These are phyloP conservation scores for Ophiostoma angusticollis DNA, from an alignment of 2,329 filamentous ascomycete species.

Conservation along the genomic window DNA sequence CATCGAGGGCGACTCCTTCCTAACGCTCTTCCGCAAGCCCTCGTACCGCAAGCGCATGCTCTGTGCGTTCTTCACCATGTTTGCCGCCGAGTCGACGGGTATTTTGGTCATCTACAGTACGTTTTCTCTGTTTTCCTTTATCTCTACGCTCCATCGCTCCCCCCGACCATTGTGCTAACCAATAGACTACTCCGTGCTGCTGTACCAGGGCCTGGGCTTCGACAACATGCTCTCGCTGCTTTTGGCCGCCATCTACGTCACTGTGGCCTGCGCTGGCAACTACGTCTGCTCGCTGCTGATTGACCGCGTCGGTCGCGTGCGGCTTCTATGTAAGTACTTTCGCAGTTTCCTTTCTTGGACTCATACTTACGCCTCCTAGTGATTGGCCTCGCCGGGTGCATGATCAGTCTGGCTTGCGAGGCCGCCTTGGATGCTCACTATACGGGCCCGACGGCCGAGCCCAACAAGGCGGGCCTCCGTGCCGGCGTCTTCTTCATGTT, in stretches of 20 bases:
- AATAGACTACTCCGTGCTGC: constrained; percentile 2
- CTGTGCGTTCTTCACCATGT: constrained; percentile 1
- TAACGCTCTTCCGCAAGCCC: neutral
- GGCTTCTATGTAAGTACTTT: neutral
- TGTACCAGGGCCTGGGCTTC: constrained; percentile 1
- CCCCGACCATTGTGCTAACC: too few species aligned
- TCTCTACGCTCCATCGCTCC: too few species aligned
- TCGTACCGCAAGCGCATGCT: constrained; percentile 5
- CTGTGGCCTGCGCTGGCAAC: neutral
- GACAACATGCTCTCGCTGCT: constrained; percentile 2
- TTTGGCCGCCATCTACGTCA: constrained; percentile 3
- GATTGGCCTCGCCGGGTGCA: constrained; percentile 1
- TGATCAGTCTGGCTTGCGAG: neutral
- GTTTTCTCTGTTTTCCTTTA: too few species aligned
- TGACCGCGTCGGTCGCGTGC: constrained; percentile 1
- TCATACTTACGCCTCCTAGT: neutral
- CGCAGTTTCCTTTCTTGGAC: neutral
- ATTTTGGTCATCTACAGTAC: constrained; percentile 7
- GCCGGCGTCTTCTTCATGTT: constrained; percentile 7
- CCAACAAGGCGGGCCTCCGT: constrained; percentile 1
- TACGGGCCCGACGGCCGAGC: neutral
- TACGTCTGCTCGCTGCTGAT: constrained; percentile 2
- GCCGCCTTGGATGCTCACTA: neutral
- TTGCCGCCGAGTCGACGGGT: neutral
- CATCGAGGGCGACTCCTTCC: neutral